Evolutionary conservation across 2,329 filamentous ascomycete species (phyloP).

Genomic region (Talaromyces amestolkiae): DNA sequence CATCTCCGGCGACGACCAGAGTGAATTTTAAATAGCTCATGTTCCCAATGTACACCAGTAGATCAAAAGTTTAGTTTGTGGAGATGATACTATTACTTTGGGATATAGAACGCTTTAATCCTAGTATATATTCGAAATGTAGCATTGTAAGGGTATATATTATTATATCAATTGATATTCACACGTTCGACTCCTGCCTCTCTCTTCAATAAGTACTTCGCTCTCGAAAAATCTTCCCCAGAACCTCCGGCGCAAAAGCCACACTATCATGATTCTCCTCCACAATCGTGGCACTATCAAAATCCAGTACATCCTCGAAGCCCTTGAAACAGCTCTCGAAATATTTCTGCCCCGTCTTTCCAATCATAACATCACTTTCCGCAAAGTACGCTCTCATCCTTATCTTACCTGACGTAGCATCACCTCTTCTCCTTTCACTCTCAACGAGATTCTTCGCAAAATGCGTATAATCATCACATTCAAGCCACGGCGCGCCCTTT

Average conservation of each 20-base stretch:
- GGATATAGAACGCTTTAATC: not conserved
- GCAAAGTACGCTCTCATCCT: slow-evolving; percentile 37
- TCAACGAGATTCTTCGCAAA: slow-evolving; percentile 24
- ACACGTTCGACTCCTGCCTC: not conserved
- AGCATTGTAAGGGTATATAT: not conserved
- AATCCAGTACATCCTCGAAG: slow-evolving; percentile 32
- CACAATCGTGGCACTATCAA: slow-evolving; percentile 29
- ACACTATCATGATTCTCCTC: slow-evolving; percentile 44
- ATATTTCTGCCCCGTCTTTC: slow-evolving; percentile 42
- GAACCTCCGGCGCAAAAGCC: not conserved
- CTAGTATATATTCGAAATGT: not conserved
- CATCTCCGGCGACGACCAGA: slow-evolving; percentile 79
- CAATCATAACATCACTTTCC: slow-evolving; percentile 44
- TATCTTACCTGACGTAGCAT: slow-evolving; percentile 20
- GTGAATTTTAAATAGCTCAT: slow-evolving; percentile 67
- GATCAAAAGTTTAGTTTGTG: slow-evolving; percentile 6
- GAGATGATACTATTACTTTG: slow-evolving; percentile 6
- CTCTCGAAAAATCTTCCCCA: slow-evolving; percentile 9
- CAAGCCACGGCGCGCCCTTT: slow-evolving; percentile 36
- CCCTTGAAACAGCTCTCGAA: slow-evolving; percentile 43
- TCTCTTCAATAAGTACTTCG: not conserved
- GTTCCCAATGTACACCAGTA: slow-evolving; percentile 12
- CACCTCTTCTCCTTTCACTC: slow-evolving; percentile 2
- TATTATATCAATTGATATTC: not conserved
- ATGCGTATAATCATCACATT: slow-evolving; percentile 35